These are phyloP conservation scores for Tetraselmis striata DNA, from an alignment of 139 green algal genomes.

Conservation along the genomic window DNA sequence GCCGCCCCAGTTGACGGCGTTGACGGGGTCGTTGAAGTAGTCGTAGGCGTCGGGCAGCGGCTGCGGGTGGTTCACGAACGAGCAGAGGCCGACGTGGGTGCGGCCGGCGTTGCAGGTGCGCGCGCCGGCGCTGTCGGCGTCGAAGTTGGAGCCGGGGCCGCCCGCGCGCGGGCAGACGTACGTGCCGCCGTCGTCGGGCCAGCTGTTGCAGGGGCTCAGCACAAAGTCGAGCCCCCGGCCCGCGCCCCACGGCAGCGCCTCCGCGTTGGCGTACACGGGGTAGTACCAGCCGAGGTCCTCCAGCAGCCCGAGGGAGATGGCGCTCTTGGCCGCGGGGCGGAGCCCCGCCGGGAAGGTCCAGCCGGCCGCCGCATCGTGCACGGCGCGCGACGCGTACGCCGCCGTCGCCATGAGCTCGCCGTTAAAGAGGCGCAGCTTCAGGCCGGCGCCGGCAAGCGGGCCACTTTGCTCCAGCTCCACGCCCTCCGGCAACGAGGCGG, in stretches of 20 bases:
- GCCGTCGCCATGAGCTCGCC: slow-evolving; percentile 15
- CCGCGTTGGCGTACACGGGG: slow-evolving; percentile 8
- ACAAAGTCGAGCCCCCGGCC: slow-evolving; percentile 12
- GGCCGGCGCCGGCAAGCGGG: background rate
- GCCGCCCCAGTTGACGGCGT: background rate
- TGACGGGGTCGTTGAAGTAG: background rate
- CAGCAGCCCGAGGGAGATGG: slow-evolving; percentile 12
- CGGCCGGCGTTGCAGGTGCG: background rate
- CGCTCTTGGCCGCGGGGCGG: slow-evolving; percentile 3
- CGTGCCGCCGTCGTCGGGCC: background rate
- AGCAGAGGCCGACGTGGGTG: slow-evolving; percentile 4
- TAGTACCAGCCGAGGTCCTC: slow-evolving; percentile 22
- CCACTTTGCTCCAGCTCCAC: slow-evolving; percentile 11
- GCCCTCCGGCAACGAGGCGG: background rate
- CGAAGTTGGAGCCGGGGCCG: background rate
- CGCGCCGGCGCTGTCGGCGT: background rate
- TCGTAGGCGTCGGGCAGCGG: background rate
- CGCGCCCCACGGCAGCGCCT: slow-evolving; percentile 13
- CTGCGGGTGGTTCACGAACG: background rate
- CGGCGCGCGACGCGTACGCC: slow-evolving; percentile 5
- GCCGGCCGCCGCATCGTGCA: background rate
- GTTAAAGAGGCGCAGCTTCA: slow-evolving; percentile 17
- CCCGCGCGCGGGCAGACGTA: slow-evolving; percentile 12
- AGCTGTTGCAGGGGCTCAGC: slow-evolving; percentile 7
- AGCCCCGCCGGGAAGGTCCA: slow-evolving; percentile 4